A percentile compares a stretch with the other conserved stretches of the same genome.
These are phyloP conservation scores for Kokia cookei DNA, from an alignment of 441 rosid species.

Conservation along the genomic window DNA sequence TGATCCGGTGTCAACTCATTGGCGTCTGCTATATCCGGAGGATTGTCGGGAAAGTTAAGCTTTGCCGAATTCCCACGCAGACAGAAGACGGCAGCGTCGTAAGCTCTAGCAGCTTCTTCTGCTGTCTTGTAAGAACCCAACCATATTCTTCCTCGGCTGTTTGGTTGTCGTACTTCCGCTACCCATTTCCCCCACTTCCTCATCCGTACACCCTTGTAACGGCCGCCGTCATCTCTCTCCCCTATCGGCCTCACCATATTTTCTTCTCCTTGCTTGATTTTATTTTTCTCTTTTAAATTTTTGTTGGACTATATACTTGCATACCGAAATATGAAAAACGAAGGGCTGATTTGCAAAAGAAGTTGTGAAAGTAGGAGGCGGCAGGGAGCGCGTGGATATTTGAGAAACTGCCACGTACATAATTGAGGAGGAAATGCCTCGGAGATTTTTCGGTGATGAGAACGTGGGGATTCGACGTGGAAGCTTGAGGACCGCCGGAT, in stretches of 20 bases:
- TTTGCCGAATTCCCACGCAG: constrained; percentile 34
- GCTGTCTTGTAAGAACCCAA: constrained; percentile 32
- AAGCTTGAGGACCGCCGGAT: background rate
- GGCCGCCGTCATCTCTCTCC: constrained; percentile 1
- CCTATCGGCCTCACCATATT: constrained; percentile 23
- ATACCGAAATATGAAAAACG: background rate
- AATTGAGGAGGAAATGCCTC: background rate
- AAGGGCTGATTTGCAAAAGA: background rate
- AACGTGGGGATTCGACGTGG: background rate
- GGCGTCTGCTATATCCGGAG: constrained; percentile 27
- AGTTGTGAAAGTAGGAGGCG: background rate
- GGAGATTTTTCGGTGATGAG: no score
- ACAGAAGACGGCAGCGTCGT: constrained; percentile 45
- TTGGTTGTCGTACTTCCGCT: constrained; percentile 33
- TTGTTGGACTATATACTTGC: background rate
- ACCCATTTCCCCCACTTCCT: constrained; percentile 44
- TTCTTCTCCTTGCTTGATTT: background rate
- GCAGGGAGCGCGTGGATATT: background rate
- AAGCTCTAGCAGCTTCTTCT: constrained; percentile 40
- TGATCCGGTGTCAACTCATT: constrained; percentile 23
- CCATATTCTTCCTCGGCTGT: constrained; percentile 30
- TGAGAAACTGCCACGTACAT: background rate
- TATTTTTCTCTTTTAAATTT: background rate
- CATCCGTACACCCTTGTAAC: constrained; percentile 39
- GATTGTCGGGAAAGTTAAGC: constrained; percentile 36